Evolutionary conservation across 768 basidiomycete species (phyloP).

Genomic region (Suillus ampliporus): DNA sequence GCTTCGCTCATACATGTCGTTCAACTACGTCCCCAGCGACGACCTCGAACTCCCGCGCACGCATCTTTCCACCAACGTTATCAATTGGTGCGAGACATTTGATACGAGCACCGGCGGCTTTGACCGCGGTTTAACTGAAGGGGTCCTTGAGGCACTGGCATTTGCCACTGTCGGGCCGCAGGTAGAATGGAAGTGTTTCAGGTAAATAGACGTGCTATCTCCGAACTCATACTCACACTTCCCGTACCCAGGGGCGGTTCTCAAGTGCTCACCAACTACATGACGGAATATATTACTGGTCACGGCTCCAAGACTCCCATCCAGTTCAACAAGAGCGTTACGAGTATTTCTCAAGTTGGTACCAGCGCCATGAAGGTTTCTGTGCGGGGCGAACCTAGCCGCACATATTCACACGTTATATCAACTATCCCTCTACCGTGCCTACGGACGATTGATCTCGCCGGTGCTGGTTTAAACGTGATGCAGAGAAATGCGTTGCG

Average conservation of each 20-base stretch:
- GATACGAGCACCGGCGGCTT: slow-evolving; percentile 36
- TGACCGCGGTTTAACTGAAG: slow-evolving; percentile 41
- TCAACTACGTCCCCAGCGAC: slow-evolving; percentile 7
- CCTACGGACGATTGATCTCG: slow-evolving; percentile 42
- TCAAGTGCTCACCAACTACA: slow-evolving; percentile 27
- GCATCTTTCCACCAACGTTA: background rate
- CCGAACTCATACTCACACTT: background rate
- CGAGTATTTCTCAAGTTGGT: slow-evolving; percentile 12
- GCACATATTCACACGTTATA: slow-evolving; percentile 46
- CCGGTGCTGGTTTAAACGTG: slow-evolving; percentile 28
- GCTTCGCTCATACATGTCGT: slow-evolving; percentile 26
- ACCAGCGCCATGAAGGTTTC: slow-evolving; percentile 11
- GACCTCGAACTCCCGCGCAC: background rate
- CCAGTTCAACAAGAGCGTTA: slow-evolving; percentile 23
- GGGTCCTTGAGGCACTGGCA: slow-evolving; percentile 34
- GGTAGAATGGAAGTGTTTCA: slow-evolving; percentile 34
- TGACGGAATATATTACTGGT: slow-evolving; percentile 23
- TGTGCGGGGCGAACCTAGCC: slow-evolving; percentile 12
- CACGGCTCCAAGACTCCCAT: slow-evolving; percentile 17
- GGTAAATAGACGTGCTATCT: slow-evolving; percentile 25
- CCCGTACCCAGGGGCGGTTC: slow-evolving; percentile 26
- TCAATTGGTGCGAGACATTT: slow-evolving; percentile 33
- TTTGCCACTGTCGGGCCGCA: slow-evolving; percentile 23
- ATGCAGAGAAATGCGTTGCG: slow-evolving; percentile 45
- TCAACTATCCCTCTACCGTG: slow-evolving; percentile 45